Percentiles rank a stretch among this genome's conserved stretches.
Conservation (phyloP, 1,284 basidiomycete species). For the Phlebopus sp. region DNA sequence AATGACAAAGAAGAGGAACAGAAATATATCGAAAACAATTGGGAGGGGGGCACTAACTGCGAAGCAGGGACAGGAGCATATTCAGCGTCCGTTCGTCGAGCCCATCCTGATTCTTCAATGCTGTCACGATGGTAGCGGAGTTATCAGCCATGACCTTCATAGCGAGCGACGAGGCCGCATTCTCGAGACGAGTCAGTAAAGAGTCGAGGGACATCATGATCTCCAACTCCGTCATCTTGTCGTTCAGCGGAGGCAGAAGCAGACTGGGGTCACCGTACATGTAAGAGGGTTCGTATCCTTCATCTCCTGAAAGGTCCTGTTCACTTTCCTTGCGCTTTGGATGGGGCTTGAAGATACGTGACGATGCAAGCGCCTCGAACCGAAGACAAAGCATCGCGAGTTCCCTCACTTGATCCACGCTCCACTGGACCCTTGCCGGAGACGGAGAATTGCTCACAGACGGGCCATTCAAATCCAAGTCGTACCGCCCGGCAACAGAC, state of each 20-base stretch:
- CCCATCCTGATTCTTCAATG: conserved; percentile 30
- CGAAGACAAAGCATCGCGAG: conserved; percentile 78
- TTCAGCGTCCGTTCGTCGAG: conserved; percentile 50
- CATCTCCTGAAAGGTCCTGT: conserved; percentile 32
- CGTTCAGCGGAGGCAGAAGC: conserved; percentile 70
- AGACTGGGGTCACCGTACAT: conserved; percentile 61
- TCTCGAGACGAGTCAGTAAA: conserved; percentile 75
- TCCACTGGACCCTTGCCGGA: conserved; percentile 32
- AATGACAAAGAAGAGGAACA: neutral
- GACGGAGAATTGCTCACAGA: conserved; percentile 30
- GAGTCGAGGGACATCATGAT: conserved; percentile 75
- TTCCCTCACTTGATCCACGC: conserved; percentile 76
- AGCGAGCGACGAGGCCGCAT: conserved; percentile 65
- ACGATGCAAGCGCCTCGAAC: conserved; percentile 77
- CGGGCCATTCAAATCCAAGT: conserved; percentile 51
- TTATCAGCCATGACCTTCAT: conserved; percentile 28
- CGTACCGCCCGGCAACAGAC: conserved; percentile 71
- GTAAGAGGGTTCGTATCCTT: conserved; percentile 35
- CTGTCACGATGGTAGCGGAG: conserved; percentile 25
- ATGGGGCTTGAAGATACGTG: conserved; percentile 55
- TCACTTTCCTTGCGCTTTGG: conserved; percentile 47
- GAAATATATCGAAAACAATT: conserved; percentile 2
- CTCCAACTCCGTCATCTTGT: conserved; percentile 76
- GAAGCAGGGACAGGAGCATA: conserved; percentile 32
- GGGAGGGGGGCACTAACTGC: conserved; percentile 8